Conservation (phyloP, 306 rosid genomes). For the Gastrolobium villosum region DNA sequence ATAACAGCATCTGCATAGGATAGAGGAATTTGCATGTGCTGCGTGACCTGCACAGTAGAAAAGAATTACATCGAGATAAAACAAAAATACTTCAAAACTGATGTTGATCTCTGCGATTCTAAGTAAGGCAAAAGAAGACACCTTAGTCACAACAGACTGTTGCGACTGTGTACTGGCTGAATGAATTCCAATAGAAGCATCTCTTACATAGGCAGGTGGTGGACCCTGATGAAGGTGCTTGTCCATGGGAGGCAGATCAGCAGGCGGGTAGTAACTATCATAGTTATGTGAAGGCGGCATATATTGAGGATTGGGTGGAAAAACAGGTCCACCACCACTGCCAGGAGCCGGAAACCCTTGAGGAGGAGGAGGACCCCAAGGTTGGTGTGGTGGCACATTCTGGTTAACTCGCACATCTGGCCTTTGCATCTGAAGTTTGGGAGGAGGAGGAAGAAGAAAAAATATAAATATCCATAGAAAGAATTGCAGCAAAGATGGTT, state of each 20-base stretch:
- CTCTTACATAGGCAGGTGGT: constrained; percentile 57
- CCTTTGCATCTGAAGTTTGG: constrained; percentile 59
- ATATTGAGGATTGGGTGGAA: constrained; percentile 65
- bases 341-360: constrained; percentile 62
- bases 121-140: constrained; percentile 39
- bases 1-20: constrained; percentile 71
- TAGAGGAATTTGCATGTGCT: constrained; percentile 76
- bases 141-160: constrained; percentile 60
- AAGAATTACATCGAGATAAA: constrained; percentile 31
- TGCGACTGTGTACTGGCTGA: constrained; percentile 49
- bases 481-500: constrained; percentile 16
- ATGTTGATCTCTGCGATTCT: neutral
- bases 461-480: constrained; percentile 31
- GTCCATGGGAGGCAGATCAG: constrained; percentile 59
- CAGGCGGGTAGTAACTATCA: constrained; percentile 61
- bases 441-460: neutral
- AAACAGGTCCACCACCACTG: constrained; percentile 57
- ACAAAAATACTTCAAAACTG: constrained; percentile 1
- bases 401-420: constrained; percentile 59
- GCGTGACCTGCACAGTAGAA: constrained; percentile 58
- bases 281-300: constrained; percentile 61
- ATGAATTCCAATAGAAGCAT: constrained; percentile 54
- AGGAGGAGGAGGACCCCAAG: constrained; percentile 68
- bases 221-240: constrained; percentile 61
- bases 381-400: constrained; percentile 60